phyloP scores from a whole-genome alignment of 176 grass and related monocot species.

The Olyra latifolia region DNA sequence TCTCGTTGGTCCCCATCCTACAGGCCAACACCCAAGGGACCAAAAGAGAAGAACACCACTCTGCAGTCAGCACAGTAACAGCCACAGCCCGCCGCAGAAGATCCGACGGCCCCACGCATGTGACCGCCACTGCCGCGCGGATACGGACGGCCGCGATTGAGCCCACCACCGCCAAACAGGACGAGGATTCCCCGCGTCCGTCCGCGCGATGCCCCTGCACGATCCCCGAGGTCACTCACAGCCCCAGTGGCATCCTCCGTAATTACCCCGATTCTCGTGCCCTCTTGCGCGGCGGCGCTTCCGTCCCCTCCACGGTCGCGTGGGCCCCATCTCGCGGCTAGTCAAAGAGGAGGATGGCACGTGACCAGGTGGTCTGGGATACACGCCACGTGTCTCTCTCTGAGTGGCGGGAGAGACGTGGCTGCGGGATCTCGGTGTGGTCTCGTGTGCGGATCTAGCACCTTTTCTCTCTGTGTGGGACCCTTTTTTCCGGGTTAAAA shows the following conservation, averaged over 20 bases:
- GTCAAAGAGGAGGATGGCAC: slow-evolving; percentile 29
- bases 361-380: slow-evolving; percentile 18
- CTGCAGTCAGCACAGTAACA: no score
- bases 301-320: accelerated
- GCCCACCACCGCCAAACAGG: background rate
- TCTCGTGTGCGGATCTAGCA: background rate
- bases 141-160: slow-evolving; percentile 39
- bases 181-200: background rate
- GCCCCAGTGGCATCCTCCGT: background rate
- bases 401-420: slow-evolving; percentile 32
- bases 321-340: background rate
- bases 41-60: no score
- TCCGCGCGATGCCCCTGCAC: background rate
- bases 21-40: no score
- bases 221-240: accelerated
- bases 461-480: background rate
- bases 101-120: slow-evolving; percentile 15
- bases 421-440: slow-evolving; percentile 8
- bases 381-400: slow-evolving; percentile 9
- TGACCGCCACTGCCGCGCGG: slow-evolving; percentile 28
- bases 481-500: slow-evolving; percentile 10
- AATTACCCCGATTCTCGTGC: accelerated
- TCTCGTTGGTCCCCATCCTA: no score
- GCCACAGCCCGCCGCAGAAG: background rate
- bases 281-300: background rate